A percentile compares a stretch with the other conserved stretches of the same genome.
Evolutionary conservation across 2,329 filamentous ascomycete genomes (phyloP).

Genomic region (Aspergillus sp.): DNA sequence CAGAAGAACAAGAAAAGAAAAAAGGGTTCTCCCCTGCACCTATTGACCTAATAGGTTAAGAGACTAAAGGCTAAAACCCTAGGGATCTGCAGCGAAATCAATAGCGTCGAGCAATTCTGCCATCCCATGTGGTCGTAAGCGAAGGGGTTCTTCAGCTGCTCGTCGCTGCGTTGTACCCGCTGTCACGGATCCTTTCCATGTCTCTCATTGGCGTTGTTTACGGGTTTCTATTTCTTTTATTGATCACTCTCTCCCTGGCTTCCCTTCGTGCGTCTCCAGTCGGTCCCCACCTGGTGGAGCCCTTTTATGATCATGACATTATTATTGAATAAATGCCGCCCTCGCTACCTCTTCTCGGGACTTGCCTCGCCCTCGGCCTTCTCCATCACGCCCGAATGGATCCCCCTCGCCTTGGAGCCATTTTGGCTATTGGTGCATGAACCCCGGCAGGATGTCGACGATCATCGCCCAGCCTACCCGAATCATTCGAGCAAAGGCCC

Average conservation of each 20-base stretch:
- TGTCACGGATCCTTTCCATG: neutral
- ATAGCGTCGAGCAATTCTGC: neutral
- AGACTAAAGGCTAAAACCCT: too few species aligned
- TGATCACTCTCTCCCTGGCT: neutral
- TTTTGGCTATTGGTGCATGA: neutral
- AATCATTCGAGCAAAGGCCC: neutral
- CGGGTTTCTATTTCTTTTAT: neutral
- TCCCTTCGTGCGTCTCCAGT: neutral
- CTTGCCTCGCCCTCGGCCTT: neutral
- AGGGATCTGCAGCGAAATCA: neutral
- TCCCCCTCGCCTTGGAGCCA: neutral
- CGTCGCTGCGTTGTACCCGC: constrained; percentile 1
- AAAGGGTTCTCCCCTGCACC: neutral
- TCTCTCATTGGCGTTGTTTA: neutral
- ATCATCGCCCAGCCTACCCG: neutral
- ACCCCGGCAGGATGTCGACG: neutral
- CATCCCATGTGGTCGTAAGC: constrained; percentile 6
- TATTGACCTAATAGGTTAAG: too few species aligned
- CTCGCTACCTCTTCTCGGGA: neutral
- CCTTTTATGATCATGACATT: neutral
- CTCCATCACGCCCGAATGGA: neutral
- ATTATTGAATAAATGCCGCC: neutral
- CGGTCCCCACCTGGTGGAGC: neutral
- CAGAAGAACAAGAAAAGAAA: neutral
- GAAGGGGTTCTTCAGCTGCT: neutral